These are phyloP conservation scores for Aspergillus caelatus DNA, from an alignment of 2,329 filamentous ascomycete species.

Conservation along the genomic window DNA sequence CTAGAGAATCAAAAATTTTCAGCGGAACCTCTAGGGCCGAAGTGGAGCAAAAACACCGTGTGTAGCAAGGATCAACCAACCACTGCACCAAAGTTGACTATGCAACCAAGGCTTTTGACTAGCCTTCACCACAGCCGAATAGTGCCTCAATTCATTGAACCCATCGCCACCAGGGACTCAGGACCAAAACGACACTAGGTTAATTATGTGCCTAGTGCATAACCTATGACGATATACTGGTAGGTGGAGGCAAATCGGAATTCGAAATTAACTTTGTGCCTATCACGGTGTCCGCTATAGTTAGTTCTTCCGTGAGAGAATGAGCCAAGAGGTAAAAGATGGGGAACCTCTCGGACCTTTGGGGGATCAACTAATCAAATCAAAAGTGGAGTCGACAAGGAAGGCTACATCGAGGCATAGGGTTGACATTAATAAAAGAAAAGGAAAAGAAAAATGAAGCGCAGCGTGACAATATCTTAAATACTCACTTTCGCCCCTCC, in stretches of 20 bases:
- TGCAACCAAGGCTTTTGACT: conserved; percentile 4
- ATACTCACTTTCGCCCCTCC: conserved; percentile 13
- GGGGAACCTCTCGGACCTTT: conserved; percentile 11
- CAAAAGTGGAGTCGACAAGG: conserved; percentile 9
- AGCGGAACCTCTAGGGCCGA: conserved; percentile 10
- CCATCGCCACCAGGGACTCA: conserved; percentile 8
- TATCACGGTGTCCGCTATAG: conserved; percentile 1
- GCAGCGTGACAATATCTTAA: conserved; percentile 8
- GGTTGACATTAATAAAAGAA: conserved; percentile 8
- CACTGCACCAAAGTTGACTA: not conserved
- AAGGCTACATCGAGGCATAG: conserved; percentile 3
- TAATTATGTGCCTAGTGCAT: not conserved
- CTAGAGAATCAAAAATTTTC: conserved; percentile 14
- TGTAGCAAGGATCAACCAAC: conserved; percentile 15
- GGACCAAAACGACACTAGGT: not conserved
- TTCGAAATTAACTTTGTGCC: conserved; percentile 2
- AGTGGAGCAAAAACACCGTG: conserved; percentile 16
- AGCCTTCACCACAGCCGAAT: conserved; percentile 2
- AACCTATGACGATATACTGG: conserved; percentile 10
- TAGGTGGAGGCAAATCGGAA: conserved; percentile 5
- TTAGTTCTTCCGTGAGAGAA: conserved; percentile 8
- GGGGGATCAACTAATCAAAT: conserved; percentile 7
- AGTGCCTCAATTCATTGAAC: conserved; percentile 4
- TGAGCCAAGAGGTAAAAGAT: conserved; percentile 9
- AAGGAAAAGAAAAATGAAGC: conserved; percentile 4